A percentile compares a stretch with the other conserved stretches of the same genome.
These are phyloP conservation scores for Graphium sp. DNA, from an alignment of 2,329 filamentous ascomycete genomes.

Conservation along the genomic window DNA sequence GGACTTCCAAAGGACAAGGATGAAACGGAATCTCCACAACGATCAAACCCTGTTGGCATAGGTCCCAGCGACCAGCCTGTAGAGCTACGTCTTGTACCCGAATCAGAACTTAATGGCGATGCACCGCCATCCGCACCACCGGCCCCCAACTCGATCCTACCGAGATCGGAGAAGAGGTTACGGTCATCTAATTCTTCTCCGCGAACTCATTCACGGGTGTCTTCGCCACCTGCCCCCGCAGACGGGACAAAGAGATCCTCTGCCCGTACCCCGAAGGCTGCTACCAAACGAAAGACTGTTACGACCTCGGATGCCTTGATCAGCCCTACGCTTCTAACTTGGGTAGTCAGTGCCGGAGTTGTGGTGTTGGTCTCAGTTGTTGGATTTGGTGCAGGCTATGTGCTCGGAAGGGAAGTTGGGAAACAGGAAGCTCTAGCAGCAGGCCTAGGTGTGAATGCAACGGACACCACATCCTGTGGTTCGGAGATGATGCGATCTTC, in stretches of 20 bases:
- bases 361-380: conserved; percentile 52
- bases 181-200: conserved; percentile 12
- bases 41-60: conserved; percentile 15
- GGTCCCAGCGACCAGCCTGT: conserved; percentile 34
- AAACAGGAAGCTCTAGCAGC: conserved; percentile 37
- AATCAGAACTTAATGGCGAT: conserved; percentile 37
- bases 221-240: conserved; percentile 9
- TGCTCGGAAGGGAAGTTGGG: conserved; percentile 50
- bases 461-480: conserved; percentile 29
- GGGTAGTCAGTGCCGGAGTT: conserved; percentile 50
- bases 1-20: conserved; percentile 53
- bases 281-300: conserved; percentile 42
- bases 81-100: conserved; percentile 40
- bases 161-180: no score
- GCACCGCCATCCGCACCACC: conserved; percentile 8
- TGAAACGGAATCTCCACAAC: conserved; percentile 18
- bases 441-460: conserved; percentile 23
- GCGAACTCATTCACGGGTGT: conserved; percentile 12
- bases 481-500: conserved; percentile 34
- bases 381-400: conserved; percentile 52
- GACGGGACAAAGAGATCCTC: conserved; percentile 34
- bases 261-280: conserved; percentile 6
- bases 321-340: conserved; percentile 44
- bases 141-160: conserved; percentile 10
- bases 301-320: conserved; percentile 22